phyloP scores from a whole-genome alignment of 2,329 filamentous ascomycete genomes.

The Endocalyx cinctus region DNA sequence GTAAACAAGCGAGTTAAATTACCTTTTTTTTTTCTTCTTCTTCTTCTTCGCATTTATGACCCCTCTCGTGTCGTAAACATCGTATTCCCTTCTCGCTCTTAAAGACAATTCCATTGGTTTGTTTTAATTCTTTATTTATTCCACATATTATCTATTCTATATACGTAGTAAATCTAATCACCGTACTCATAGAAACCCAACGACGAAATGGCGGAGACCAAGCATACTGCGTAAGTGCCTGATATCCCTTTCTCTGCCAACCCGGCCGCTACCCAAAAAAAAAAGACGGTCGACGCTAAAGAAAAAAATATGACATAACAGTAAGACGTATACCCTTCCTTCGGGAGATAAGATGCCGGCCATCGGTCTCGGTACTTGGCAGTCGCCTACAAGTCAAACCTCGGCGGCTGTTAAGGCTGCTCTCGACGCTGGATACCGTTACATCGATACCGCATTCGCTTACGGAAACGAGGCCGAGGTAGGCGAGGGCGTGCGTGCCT shows the following conservation, averaged over 20 bases:
- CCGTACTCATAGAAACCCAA: no score
- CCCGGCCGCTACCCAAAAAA: no score
- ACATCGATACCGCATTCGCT: slow-evolving; percentile 71
- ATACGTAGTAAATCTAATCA: no score
- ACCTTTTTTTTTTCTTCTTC: neutral
- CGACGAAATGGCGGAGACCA: neutral
- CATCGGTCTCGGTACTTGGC: slow-evolving; percentile 75
- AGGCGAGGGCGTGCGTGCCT: slow-evolving; percentile 58
- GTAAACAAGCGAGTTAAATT: neutral
- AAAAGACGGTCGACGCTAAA: no score
- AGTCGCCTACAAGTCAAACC: slow-evolving; percentile 66
- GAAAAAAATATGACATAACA: no score
- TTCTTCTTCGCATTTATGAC: neutral
- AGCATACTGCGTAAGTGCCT: neutral
- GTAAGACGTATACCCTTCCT: slow-evolving; percentile 64
- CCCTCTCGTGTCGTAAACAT: no score
- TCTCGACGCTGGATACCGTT: slow-evolving; percentile 64
- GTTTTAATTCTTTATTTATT: no score
- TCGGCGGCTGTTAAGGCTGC: slow-evolving; percentile 66
- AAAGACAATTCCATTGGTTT: no score
- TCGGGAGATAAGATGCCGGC: slow-evolving; percentile 74
- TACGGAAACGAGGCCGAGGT: slow-evolving; percentile 75
- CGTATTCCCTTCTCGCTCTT: no score
- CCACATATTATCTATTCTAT: no score
- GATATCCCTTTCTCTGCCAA: no score